Conservation (phyloP, 2,329 filamentous ascomycete genomes). For the Fusarium tupiense region DNA sequence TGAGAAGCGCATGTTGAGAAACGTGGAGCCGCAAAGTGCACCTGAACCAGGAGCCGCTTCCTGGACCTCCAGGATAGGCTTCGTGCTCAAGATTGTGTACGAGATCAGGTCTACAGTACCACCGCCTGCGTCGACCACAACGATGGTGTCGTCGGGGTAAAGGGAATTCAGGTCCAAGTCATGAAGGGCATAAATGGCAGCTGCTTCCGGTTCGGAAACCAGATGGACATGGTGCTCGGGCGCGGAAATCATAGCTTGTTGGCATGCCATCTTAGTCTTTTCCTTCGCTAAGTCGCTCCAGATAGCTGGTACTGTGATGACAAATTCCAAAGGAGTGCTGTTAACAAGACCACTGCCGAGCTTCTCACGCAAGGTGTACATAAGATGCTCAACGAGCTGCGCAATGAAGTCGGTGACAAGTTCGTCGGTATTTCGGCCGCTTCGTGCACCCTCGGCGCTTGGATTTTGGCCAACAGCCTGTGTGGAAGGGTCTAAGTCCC, state of each 20-base stretch:
- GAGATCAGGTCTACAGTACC: slow-evolving; percentile 63
- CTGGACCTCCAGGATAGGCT: slow-evolving; percentile 55
- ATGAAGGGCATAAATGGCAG: slow-evolving; percentile 57
- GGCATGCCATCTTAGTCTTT: slow-evolving; percentile 57
- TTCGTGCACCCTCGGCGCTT: slow-evolving; percentile 38
- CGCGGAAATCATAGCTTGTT: slow-evolving; percentile 47
- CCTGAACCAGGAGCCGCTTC: slow-evolving; percentile 58
- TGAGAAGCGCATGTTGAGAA: slow-evolving; percentile 57
- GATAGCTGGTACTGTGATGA: slow-evolving; percentile 65
- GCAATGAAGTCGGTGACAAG: slow-evolving; percentile 60
- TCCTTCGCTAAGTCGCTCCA: slow-evolving; percentile 65
- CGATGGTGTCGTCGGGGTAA: slow-evolving; percentile 56
- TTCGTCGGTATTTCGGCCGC: slow-evolving; percentile 50
- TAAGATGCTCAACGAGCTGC: slow-evolving; percentile 56
- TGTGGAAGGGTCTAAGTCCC: slow-evolving; percentile 51
- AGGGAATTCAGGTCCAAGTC: slow-evolving; percentile 52
- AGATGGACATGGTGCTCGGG: slow-evolving; percentile 50
- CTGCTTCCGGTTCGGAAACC: slow-evolving; percentile 61
- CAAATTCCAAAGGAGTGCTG: slow-evolving; percentile 57
- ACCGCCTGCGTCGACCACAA: slow-evolving; percentile 63
- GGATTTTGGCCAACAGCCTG: slow-evolving; percentile 46
- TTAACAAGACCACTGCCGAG: slow-evolving; percentile 54
- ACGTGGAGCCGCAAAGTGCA: slow-evolving; percentile 57
- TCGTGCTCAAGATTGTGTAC: slow-evolving; percentile 56
- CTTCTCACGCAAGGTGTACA: slow-evolving; percentile 54